These are phyloP conservation scores for Cyclostephanos tholiformis DNA, from an alignment of 108 stramenopile species.

Conservation along the genomic window DNA sequence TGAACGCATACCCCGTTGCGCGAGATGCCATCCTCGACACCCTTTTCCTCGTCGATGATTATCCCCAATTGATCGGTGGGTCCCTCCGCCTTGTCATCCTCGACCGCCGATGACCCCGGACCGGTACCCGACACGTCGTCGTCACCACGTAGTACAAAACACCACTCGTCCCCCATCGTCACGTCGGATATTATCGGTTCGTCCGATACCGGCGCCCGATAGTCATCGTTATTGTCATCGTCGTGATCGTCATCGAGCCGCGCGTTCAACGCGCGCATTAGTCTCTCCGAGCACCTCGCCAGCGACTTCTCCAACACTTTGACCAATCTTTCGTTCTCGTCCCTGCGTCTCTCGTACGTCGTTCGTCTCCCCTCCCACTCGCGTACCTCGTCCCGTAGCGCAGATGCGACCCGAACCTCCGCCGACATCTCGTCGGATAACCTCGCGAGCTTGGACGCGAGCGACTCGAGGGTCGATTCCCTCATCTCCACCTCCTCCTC, in stretches of 20 bases:
- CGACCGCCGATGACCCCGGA: too few species aligned
- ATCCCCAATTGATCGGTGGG: too few species aligned
- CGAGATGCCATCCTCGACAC: too few species aligned
- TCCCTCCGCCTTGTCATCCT: too few species aligned
- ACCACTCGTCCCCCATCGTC: too few species aligned
- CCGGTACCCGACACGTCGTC: not conserved
- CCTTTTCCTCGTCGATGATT: too few species aligned
- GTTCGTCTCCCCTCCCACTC: constrained; percentile 12
- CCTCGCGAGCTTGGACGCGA: constrained; percentile 17
- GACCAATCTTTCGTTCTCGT: constrained; percentile 30
- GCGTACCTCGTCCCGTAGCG: constrained; percentile 23
- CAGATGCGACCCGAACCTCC: constrained; percentile 10
- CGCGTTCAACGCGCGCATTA: constrained; percentile 13
- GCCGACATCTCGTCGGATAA: constrained; percentile 23
- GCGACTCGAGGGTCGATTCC: constrained; percentile 40
- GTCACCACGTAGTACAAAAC: too few species aligned
- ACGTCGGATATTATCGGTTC: too few species aligned
- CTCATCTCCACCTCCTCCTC: constrained; percentile 44
- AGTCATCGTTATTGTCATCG: constrained; percentile 10
- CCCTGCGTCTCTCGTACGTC: constrained; percentile 26
- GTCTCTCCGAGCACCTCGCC: constrained; percentile 32
- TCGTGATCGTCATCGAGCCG: not conserved
- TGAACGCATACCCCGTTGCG: not conserved
- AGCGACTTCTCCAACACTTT: constrained; percentile 32
- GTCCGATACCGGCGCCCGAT: too few species aligned